Evolutionary conservation across 1,139 yeast species (phyloP).

Genomic region (Hyphopichia wangnamkhiaoensis): DNA sequence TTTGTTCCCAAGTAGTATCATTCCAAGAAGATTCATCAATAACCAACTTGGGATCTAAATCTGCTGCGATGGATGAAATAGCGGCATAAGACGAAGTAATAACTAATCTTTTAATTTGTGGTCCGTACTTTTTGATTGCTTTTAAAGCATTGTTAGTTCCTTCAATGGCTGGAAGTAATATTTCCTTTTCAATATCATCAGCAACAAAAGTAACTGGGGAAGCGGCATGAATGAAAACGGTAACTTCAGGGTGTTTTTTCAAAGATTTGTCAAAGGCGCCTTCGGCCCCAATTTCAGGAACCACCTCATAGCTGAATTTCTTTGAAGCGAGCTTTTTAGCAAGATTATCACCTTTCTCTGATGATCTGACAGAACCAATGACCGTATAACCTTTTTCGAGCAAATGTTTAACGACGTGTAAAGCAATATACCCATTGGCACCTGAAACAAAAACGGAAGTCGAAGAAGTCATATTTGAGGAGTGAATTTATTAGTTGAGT

Average conservation of each 20-base stretch:
- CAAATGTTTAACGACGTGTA: slow-evolving; percentile 29
- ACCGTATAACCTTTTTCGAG: slow-evolving; percentile 47
- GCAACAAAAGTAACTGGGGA: slow-evolving; percentile 47
- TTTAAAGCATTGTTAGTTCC: slow-evolving; percentile 42
- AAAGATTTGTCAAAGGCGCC: slow-evolving; percentile 57
- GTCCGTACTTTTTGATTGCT: slow-evolving; percentile 17
- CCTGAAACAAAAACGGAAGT: slow-evolving; percentile 43
- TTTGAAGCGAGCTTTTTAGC: slow-evolving; percentile 31
- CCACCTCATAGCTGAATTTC: slow-evolving; percentile 46
- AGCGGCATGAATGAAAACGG: slow-evolving; percentile 60
- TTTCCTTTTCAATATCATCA: slow-evolving; percentile 36
- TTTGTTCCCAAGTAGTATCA: slow-evolving; percentile 41
- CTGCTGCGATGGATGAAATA: slow-evolving; percentile 11
- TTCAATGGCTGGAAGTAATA: slow-evolving; percentile 50
- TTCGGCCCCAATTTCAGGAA: slow-evolving; percentile 49
- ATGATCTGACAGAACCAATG: slow-evolving; percentile 60
- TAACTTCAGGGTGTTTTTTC: slow-evolving; percentile 46
- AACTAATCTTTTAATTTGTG: slow-evolving; percentile 19
- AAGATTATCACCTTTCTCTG: slow-evolving; percentile 46
- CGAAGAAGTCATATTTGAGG: too few species aligned
- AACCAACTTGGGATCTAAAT: slow-evolving; percentile 20
- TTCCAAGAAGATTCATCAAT: slow-evolving; percentile 29
- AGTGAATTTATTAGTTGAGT: too few species aligned
- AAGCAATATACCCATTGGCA: slow-evolving; percentile 41
- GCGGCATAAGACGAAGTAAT: slow-evolving; percentile 31